phyloP scores from a whole-genome alignment of 2,329 filamentous ascomycete genomes.

The Aspergillus chevalieri region DNA sequence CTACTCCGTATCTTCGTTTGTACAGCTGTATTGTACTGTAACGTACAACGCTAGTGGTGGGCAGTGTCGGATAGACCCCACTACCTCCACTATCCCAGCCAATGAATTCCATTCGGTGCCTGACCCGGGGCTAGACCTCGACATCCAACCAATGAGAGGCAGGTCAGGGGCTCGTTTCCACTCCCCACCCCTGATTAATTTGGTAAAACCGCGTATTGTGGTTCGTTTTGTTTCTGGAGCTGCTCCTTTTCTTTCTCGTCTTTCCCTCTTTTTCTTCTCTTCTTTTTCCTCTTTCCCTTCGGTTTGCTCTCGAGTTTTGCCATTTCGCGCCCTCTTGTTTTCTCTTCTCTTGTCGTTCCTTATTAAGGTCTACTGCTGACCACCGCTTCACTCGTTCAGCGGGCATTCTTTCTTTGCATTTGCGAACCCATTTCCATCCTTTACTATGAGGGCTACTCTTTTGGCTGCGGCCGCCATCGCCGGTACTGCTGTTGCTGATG shows the following conservation, averaged over 20 bases:
- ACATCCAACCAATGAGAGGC: too few relatives aligned
- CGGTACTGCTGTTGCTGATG: conserved; percentile 49
- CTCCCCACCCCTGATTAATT: too few relatives aligned
- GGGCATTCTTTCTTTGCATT: conserved; percentile 57
- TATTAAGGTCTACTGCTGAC: conserved; percentile 8
- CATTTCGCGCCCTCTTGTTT: conserved; percentile 29
- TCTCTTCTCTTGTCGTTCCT: conserved; percentile 6
- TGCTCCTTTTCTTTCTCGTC: conserved; percentile 2
- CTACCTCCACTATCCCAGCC: background rate
- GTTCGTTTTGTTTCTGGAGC: background rate
- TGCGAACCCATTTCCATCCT: conserved; percentile 14
- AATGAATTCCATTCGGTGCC: conserved; percentile 8
- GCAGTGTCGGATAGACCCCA: too few relatives aligned
- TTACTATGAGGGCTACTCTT: conserved; percentile 69
- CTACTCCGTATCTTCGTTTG: too few relatives aligned
- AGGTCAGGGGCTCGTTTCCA: too few relatives aligned
- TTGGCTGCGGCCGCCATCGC: conserved; percentile 51
- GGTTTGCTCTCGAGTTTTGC: conserved; percentile 9
- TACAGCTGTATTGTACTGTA: too few relatives aligned
- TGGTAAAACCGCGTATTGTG: too few relatives aligned
- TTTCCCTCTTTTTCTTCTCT: background rate
- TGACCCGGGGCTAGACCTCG: conserved; percentile 1
- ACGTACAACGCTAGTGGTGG: too few relatives aligned
- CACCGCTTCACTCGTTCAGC: conserved; percentile 60
- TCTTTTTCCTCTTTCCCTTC: conserved; percentile 9